A percentile compares a stretch with the other conserved stretches of the same genome.
These are phyloP conservation scores for Bipolaris bicolor DNA, from an alignment of 2,329 filamentous ascomycete genomes.

Conservation along the genomic window DNA sequence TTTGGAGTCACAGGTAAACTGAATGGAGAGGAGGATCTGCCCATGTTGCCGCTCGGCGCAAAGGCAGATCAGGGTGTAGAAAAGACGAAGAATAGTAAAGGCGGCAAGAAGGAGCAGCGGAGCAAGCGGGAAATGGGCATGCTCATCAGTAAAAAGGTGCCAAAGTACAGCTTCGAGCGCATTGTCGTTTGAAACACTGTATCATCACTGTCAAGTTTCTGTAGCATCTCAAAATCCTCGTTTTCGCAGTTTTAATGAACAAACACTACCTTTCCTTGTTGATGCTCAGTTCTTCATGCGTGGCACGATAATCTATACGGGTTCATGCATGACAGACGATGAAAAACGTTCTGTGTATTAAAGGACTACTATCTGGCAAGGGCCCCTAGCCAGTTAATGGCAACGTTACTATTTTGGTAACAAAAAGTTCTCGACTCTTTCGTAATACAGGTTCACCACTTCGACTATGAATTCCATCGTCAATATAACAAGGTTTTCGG, in stretches of 20 bases:
- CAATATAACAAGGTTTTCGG: too few species aligned
- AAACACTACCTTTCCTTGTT: background rate
- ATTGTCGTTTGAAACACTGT: conserved; percentile 51
- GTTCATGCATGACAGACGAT: background rate
- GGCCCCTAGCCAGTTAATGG: background rate
- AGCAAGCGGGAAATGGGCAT: conserved; percentile 76
- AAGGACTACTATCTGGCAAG: background rate
- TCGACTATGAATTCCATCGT: too few species aligned
- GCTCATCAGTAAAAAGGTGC: conserved; percentile 78
- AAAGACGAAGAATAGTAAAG: conserved; percentile 63
- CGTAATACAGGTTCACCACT: too few species aligned
- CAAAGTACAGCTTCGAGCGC: conserved; percentile 82
- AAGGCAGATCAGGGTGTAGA: conserved; percentile 61
- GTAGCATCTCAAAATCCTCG: background rate
- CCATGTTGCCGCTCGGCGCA: conserved; percentile 73
- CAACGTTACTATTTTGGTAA: background rate
- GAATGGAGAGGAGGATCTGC: conserved; percentile 49
- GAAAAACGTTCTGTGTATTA: background rate
- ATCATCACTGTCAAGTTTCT: background rate
- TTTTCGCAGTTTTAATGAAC: background rate
- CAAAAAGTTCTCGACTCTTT: background rate
- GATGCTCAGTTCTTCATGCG: background rate
- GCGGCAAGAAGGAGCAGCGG: conserved; percentile 73
- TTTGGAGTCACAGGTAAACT: conserved; percentile 48
- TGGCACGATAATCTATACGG: background rate